These are phyloP conservation scores for Fusarium compactum DNA, from an alignment of 2,329 filamentous ascomycete species.

Conservation along the genomic window DNA sequence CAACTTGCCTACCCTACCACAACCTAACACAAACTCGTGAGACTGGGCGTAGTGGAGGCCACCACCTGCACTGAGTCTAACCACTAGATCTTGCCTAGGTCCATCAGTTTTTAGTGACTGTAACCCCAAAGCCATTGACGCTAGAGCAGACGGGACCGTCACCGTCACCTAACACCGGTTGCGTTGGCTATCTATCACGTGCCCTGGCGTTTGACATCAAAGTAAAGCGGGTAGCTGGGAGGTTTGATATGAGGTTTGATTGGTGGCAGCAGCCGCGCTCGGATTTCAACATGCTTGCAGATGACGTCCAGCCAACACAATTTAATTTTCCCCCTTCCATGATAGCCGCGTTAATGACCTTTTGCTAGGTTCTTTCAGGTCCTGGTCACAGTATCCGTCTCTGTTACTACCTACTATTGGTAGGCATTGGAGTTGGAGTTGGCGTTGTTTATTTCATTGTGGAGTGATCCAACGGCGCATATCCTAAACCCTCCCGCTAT, in stretches of 20 bases:
- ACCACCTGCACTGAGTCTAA: constrained; percentile 1
- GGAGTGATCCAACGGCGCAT: background rate
- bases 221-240: background rate
- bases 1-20: constrained; percentile 24
- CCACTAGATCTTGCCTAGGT: constrained; percentile 4
- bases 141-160: background rate
- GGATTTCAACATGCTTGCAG: constrained; percentile 6
- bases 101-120: constrained; percentile 29
- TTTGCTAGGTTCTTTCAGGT: background rate
- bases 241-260: constrained; percentile 12
- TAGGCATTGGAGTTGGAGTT: background rate
- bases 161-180: background rate
- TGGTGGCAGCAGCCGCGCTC: constrained; percentile 35
- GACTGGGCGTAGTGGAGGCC: constrained; percentile 17
- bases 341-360: constrained; percentile 7
- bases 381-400: background rate
- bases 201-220: constrained; percentile 39
- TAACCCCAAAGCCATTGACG: constrained; percentile 14
- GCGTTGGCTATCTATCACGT: constrained; percentile 34
- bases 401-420: background rate
- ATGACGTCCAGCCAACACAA: constrained; percentile 32
- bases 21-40: constrained; percentile 26
- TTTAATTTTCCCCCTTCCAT: constrained; percentile 6
- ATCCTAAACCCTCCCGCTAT: constrained; percentile 4
- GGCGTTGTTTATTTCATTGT: constrained; percentile 5